Base-by-base conservation (phyloP, 2,329 filamentous ascomycete species). In the Aspergillus sclerotialis region DNA sequence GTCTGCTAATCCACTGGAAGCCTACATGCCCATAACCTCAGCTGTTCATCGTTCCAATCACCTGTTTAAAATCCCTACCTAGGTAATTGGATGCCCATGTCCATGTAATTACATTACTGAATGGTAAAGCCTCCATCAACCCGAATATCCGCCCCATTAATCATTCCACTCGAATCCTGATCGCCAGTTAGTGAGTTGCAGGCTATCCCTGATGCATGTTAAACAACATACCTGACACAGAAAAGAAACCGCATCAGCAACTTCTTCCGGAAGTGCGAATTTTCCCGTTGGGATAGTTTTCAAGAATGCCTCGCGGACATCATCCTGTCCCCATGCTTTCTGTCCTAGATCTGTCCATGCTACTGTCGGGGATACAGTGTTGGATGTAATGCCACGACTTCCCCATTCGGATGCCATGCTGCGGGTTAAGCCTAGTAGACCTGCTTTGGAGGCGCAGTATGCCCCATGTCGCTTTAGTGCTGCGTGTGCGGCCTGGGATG, bases 331-430 rank as follows among this genome's bases (percentile, higher is more conserved):
- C 62, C 62, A 65, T 5, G 61, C 61, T 40, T 64, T 65, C 44
- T 61, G 59, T 3, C 66, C 67, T 19, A 71, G 44, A 5, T 52
- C 60, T 7, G 68, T 71, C 65, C 64, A 67, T 3, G 65, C 65
- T 9, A 68, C 64, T 4, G 65, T 68, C 9, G 67, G 68, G 9
- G 56, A 62, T 3, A 71, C 61, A 3, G 57, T 63, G 39, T 71
- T 71, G 4, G 64, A 50, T 0, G 66, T 70, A 8, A 70, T 69
- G 2, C 67, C 67, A 4, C 56, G 50, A 4, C 56, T 45, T 1
- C 57, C 68, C 67, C 67, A 71, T 39, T 71, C 68, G 15, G 58
- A 63, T 1, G 68, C 68, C 63, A 67, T 66, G 39, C 61, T 64
- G 5, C 61, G 57, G 7, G 65, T 69, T 29, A 70, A 36, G 0